Conservation (phyloP, 345 rosid genomes). For the Ricinus communis region DNA sequence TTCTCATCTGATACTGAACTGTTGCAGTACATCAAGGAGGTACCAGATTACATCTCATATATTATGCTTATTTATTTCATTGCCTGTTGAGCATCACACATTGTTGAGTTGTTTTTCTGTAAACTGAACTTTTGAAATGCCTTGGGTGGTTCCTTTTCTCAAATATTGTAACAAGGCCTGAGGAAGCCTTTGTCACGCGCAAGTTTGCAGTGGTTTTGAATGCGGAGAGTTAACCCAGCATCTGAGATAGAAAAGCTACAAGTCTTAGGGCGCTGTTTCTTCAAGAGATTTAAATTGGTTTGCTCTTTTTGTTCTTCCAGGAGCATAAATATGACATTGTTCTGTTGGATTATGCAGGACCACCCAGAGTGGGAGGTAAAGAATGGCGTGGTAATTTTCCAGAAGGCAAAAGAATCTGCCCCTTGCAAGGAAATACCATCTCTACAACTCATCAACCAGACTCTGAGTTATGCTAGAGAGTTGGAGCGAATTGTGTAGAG, state of each 20-base stretch:
- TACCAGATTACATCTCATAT: conserved; percentile 19
- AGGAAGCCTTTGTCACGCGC: neutral
- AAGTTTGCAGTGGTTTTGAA: neutral
- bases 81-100: neutral
- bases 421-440: conserved; percentile 98
- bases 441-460: conserved; percentile 92
- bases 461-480: conserved; percentile 95
- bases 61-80: neutral
- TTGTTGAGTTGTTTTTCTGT: too few species aligned
- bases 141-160: neutral
- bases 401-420: conserved; percentile 85
- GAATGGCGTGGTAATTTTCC: conserved; percentile 70
- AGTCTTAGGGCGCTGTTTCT: neutral
- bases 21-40: conserved; percentile 71
- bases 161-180: neutral
- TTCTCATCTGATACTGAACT: conserved; percentile 82
- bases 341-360: conserved; percentile 49
- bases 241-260: neutral
- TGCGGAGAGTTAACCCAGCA: neutral
- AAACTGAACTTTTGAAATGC: too few species aligned
- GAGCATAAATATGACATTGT: neutral
- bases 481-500: conserved; percentile 90
- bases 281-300: too few species aligned
- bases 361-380: conserved; percentile 94
- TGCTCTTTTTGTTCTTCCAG: neutral